Conservation (phyloP, 768 basidiomycete species). For the Termitomyces bulborhizus region DNA sequence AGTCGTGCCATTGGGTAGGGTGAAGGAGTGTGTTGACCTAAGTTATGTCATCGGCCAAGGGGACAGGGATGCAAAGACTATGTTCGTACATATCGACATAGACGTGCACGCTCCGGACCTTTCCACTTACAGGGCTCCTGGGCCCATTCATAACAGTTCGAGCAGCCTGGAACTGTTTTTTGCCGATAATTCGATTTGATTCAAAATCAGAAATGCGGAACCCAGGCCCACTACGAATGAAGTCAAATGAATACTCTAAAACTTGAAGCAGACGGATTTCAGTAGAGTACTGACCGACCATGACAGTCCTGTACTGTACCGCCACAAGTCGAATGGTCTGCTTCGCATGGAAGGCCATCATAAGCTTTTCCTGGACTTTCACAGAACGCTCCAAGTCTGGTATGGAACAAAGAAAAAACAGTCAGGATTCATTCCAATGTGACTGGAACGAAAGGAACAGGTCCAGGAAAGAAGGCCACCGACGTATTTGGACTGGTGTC, state of each 20-base stretch:
- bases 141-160: constrained; percentile 50
- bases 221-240: constrained; percentile 54
- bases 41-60: not conserved
- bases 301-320: constrained; percentile 62
- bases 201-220: constrained; percentile 72
- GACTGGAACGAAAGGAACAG: not conserved
- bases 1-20: constrained; percentile 57
- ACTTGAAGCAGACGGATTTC: not conserved
- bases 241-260: not conserved
- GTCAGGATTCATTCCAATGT: not conserved
- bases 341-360: constrained; percentile 65
- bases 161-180: constrained; percentile 65
- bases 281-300: constrained; percentile 42
- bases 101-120: constrained; percentile 65
- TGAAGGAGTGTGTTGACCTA: constrained; percentile 62
- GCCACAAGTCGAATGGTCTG: constrained; percentile 70
- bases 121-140: constrained; percentile 45
- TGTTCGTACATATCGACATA: constrained; percentile 62
- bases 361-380: constrained; percentile 66
- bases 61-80: not conserved
- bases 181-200: constrained; percentile 68
- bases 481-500: constrained; percentile 79
- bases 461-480: constrained; percentile 20
- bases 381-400: constrained; percentile 66
- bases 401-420: not conserved